phyloP scores from a whole-genome alignment of 73 alveolate genomes.

The Paramecium sonneborni region DNA sequence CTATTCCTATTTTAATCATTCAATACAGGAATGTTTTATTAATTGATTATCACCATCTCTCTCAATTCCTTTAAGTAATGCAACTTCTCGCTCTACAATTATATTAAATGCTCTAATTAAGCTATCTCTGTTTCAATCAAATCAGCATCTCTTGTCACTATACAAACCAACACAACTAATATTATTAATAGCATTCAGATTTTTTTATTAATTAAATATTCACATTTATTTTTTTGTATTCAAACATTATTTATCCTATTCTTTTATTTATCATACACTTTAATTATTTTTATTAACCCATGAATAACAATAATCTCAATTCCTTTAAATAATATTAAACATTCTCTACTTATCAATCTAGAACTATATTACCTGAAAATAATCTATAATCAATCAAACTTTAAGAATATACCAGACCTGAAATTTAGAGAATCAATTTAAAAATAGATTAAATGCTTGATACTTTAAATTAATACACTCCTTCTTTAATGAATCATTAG shows the following conservation, averaged over 20 bases:
- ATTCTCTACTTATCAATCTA: not conserved
- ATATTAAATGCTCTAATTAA: not conserved
- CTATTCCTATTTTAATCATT: not conserved
- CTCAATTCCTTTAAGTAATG: not conserved
- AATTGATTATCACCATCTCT: not conserved
- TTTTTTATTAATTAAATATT: not conserved
- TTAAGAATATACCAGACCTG: slow-evolving; percentile 16
- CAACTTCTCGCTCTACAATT: not conserved
- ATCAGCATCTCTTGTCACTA: not conserved
- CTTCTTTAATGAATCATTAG: not conserved
- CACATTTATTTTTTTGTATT: not conserved
- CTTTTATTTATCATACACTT: not conserved
- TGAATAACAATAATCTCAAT: slow-evolving; percentile 2
- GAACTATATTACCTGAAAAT: not conserved
- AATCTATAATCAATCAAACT: not conserved
- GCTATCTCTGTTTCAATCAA: not conserved
- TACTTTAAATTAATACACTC: not conserved
- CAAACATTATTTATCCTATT: not conserved
- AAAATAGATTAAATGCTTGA: slow-evolving; percentile 15
- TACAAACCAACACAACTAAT: not conserved
- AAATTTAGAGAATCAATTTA: not conserved
- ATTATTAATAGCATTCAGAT: not conserved
- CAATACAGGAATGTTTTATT: not conserved
- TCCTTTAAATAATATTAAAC: not conserved
- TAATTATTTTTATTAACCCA: not conserved